These are phyloP conservation scores for Aspergillus costaricaensis DNA, from an alignment of 2,329 filamentous ascomycete species.

Conservation along the genomic window DNA sequence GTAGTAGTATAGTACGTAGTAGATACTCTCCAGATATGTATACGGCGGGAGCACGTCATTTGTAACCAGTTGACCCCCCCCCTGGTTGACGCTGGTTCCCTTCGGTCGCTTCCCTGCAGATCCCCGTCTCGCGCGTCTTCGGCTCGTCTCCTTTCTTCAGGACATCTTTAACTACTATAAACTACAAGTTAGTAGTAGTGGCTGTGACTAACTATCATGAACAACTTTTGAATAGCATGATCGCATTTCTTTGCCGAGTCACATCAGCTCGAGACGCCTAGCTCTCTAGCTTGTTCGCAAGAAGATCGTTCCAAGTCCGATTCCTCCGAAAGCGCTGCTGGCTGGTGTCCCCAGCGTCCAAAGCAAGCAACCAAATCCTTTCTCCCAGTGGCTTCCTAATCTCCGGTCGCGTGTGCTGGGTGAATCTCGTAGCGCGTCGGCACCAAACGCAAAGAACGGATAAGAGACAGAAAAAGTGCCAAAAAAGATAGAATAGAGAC, in stretches of 20 bases:
- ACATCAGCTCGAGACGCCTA: not conserved
- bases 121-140: constrained; percentile 9
- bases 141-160: not conserved
- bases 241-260: not conserved
- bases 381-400: not conserved
- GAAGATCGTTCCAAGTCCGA: not conserved
- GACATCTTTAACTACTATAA: not conserved
- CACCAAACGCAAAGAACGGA: not conserved
- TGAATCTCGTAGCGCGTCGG: not conserved
- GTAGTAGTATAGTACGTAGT: no score
- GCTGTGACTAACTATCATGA: not conserved
- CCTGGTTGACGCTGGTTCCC: constrained; percentile 5
- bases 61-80: not conserved
- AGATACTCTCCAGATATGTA: no score
- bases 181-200: no score
- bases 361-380: not conserved
- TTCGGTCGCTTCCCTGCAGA: constrained; percentile 15
- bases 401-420: constrained; percentile 3
- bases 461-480: not conserved
- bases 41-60: constrained; percentile 14
- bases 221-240: not conserved
- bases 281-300: not conserved
- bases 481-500: not conserved
- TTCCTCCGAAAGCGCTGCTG: not conserved
- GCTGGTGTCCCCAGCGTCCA: not conserved